Evolutionary conservation across 164 flowering plant species (phyloP).

Genomic region (Stephania japonica): DNA sequence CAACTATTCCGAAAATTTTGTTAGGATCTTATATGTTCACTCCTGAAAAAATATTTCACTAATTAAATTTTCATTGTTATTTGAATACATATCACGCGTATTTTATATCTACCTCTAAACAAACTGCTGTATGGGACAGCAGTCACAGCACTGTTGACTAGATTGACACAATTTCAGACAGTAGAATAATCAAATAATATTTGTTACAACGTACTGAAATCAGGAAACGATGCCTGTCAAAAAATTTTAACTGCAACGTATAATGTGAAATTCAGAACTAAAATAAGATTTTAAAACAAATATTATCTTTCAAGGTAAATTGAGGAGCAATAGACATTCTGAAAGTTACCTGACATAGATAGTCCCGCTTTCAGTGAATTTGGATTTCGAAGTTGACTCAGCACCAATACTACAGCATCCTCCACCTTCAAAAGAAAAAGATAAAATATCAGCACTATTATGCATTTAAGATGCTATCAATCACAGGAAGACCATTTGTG

Average conservation of each 20-base stretch:
- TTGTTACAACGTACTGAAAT: background rate
- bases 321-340: background rate
- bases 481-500: background rate
- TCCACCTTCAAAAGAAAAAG: constrained; percentile 48
- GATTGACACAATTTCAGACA: background rate
- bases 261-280: background rate
- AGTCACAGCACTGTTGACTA: background rate
- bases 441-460: constrained; percentile 7
- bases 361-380: constrained; percentile 29
- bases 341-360: constrained; percentile 18
- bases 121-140: background rate
- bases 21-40: background rate
- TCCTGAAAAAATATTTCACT: background rate
- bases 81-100: background rate
- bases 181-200: background rate
- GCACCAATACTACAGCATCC: constrained; percentile 61
- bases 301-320: background rate
- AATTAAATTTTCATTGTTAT: background rate
- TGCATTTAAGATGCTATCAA: background rate
- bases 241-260: background rate
- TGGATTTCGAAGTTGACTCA: constrained; percentile 60
- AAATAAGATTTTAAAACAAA: background rate
- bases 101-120: background rate
- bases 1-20: background rate
- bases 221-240: background rate